Percentiles rank a stretch among this genome's conserved stretches.
phyloP scores from a whole-genome alignment of 1,139 yeast genomes.

The Sugiyamaella pinicola region DNA sequence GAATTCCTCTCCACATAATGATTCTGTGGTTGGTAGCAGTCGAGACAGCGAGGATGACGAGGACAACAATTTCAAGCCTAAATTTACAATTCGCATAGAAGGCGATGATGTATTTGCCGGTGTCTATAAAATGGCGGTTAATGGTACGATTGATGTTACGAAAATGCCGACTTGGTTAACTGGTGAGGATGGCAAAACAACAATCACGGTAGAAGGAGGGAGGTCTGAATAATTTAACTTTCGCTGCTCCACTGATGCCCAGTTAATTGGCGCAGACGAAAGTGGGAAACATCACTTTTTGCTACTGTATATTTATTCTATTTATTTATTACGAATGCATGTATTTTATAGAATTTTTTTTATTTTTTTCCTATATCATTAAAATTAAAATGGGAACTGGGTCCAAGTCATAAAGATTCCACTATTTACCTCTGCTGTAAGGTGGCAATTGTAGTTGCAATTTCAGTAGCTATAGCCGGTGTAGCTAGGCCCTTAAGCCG shows the following conservation, averaged over 20 bases:
- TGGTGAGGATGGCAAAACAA: constrained; percentile 64
- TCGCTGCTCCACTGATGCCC: too few species aligned
- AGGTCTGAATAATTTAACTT: too few species aligned
- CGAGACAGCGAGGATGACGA: not conserved
- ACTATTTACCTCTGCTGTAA: constrained; percentile 8
- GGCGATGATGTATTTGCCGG: constrained; percentile 87
- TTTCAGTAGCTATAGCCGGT: constrained; percentile 38
- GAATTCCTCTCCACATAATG: too few species aligned
- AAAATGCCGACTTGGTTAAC: constrained; percentile 75
- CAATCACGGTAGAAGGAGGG: constrained; percentile 44
- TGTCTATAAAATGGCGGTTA: constrained; percentile 66
- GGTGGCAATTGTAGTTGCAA: constrained; percentile 28
- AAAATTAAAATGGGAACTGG: too few species aligned
- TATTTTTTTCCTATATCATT: constrained; percentile 6
- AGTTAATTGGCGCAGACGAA: too few species aligned
- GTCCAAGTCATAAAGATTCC: too few species aligned
- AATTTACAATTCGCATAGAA: constrained; percentile 53
- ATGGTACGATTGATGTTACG: constrained; percentile 55
- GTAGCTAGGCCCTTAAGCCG: constrained; percentile 43
- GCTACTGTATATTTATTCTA: not conserved
- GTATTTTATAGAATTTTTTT: not conserved
- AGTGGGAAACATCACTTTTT: not conserved
- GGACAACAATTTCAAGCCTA: constrained; percentile 32
- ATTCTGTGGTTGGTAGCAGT: too few species aligned
- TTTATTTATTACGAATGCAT: constrained; percentile 2